phyloP scores from a whole-genome alignment of 169 alveolate species.

The Plasmodium reichenowi region DNA sequence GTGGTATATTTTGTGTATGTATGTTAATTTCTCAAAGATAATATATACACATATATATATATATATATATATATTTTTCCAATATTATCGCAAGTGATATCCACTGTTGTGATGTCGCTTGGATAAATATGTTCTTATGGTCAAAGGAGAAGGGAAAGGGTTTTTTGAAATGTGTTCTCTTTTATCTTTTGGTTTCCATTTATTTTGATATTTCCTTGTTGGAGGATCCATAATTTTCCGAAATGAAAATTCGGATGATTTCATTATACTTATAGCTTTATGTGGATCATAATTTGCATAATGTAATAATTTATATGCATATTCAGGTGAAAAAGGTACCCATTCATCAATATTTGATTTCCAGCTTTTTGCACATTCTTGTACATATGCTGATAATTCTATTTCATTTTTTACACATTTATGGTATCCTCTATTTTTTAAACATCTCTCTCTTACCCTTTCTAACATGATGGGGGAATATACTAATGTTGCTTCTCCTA shows the following conservation, averaged over 20 bases:
- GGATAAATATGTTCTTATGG: conserved; percentile 82
- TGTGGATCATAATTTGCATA: conserved; percentile 91
- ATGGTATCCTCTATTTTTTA: conserved; percentile 69
- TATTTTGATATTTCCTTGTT: conserved; percentile 88
- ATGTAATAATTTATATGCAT: conserved; percentile 90
- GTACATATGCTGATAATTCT: conserved; percentile 87
- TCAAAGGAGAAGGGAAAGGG: conserved; percentile 87
- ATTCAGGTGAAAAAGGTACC: conserved; percentile 93
- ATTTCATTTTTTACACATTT: conserved; percentile 71
- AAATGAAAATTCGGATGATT: conserved; percentile 52
- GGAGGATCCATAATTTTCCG: conserved; percentile 90
- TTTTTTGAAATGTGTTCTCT: conserved; percentile 87
- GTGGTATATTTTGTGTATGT: background rate
- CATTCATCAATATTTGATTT: conserved; percentile 88
- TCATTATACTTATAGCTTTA: conserved; percentile 87
- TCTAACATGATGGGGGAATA: conserved; percentile 71
- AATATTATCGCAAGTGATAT: conserved; percentile 43
- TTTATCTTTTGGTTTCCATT: conserved; percentile 91
- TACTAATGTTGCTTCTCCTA: conserved; percentile 70
- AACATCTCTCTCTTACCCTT: conserved; percentile 56
- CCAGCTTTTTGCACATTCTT: conserved; percentile 90
- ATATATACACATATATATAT: background rate
- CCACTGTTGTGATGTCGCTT: conserved; percentile 82
- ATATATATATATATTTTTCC: background rate
- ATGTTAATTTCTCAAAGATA: background rate